Percentiles rank a stretch among this genome's conserved stretches.
phyloP scores from a whole-genome alignment of 768 basidiomycete species.

The Candolleomyces eurysporus region DNA sequence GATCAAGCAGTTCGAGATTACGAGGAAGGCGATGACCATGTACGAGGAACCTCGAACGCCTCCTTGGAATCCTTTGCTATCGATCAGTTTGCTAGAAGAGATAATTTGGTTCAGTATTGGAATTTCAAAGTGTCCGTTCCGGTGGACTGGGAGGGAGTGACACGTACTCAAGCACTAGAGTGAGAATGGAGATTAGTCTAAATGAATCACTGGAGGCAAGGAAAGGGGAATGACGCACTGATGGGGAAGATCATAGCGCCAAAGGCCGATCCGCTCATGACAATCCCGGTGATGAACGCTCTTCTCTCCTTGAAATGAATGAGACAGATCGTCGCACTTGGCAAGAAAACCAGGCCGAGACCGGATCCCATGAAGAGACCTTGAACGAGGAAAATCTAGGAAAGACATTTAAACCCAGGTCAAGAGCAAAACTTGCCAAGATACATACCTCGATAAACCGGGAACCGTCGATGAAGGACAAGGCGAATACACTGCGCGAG shows the following conservation, averaged over 20 bases:
- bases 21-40: slow-evolving; percentile 13
- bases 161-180: slow-evolving; percentile 22
- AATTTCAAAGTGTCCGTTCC: background rate
- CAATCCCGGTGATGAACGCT: slow-evolving; percentile 36
- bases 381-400: slow-evolving; percentile 50
- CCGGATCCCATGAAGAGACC: slow-evolving; percentile 54
- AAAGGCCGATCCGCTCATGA: slow-evolving; percentile 43
- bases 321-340: slow-evolving; percentile 41
- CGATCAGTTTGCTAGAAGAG: slow-evolving; percentile 11
- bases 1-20: slow-evolving; percentile 7
- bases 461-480: slow-evolving; percentile 36
- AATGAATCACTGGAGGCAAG: background rate
- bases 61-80: slow-evolving; percentile 10
- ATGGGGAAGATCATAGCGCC: slow-evolving; percentile 35
- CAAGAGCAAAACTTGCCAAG: slow-evolving; percentile 6
- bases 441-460: slow-evolving; percentile 35
- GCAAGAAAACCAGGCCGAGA: slow-evolving; percentile 50
- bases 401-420: too few species aligned
- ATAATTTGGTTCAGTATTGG: background rate
- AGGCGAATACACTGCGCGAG: slow-evolving; percentile 33
- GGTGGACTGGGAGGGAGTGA: too few species aligned
- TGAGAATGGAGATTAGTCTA: background rate
- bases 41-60: slow-evolving; percentile 12
- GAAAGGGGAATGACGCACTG: slow-evolving; percentile 15
- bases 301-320: slow-evolving; percentile 43